Conservation (phyloP, 176 grass and related monocot species). For the Canna indica region DNA sequence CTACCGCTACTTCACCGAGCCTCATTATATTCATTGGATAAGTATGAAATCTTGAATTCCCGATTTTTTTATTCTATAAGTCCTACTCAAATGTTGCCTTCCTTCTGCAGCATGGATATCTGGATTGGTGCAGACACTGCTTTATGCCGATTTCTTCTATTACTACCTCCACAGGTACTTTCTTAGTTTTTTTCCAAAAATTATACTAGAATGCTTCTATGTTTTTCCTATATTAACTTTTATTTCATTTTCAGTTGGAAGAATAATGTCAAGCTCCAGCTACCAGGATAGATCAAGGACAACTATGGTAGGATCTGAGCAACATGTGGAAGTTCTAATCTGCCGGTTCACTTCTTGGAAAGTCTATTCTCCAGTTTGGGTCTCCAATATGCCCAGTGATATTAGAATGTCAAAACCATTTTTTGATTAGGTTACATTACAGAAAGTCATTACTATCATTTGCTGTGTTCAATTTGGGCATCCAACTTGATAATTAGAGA, state of each 20-base stretch:
- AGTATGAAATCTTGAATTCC: conserved; percentile 35
- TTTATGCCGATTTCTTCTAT: conserved; percentile 96
- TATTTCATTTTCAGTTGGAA: conserved; percentile 63
- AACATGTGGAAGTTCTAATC: background rate
- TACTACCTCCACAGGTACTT: conserved; percentile 90
- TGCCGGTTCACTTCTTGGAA: background rate
- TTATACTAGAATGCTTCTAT: background rate
- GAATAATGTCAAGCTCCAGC: conserved; percentile 82
- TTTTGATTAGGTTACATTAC: background rate
- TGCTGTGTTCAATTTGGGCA: too few relatives aligned
- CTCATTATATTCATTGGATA: conserved; percentile 91
- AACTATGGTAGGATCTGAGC: background rate
- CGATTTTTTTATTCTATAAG: background rate
- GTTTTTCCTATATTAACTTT: conserved; percentile 1
- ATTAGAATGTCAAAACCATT: background rate
- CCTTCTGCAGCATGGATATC: conserved; percentile 63
- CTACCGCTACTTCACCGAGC: conserved; percentile 77
- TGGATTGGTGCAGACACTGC: conserved; percentile 64
- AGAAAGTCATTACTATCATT: too few relatives aligned
- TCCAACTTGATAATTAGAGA: too few relatives aligned
- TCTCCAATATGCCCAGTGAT: background rate
- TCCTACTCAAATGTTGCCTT: conserved; percentile 1
- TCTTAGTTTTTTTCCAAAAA: background rate
- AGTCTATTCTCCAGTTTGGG: background rate
- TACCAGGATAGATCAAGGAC: conserved; percentile 30